Evolutionary conservation across 2,329 filamentous ascomycete genomes (phyloP), one percentile per base, ranked within the genome.

Genomic region (Aureobasidium vineae): DNA sequence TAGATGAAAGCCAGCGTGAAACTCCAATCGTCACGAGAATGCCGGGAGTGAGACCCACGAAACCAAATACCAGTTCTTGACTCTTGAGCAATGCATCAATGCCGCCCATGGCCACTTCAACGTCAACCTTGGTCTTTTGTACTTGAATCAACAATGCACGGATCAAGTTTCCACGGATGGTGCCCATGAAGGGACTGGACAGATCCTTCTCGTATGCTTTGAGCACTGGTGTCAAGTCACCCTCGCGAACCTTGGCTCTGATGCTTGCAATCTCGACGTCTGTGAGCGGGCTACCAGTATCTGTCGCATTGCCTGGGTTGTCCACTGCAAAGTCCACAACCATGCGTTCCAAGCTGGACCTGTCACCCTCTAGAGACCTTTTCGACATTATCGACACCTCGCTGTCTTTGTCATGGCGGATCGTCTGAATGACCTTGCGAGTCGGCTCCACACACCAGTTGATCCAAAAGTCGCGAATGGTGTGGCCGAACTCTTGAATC

Each of bases 61-160:
- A 97, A n/a, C 92, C 95, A 79, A 99, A 99, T 28, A 99, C 91
- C 56, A 99, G 84, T 75, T 99, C 94, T 75, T 99, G 95, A 73
- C 93, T 97, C 80, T 95, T 97, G 67, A 99, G 84, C 38, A 99
- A 84, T 40, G 92, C 87, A 80, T 99, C 94, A 70, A 99, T 99
- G 21, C 95, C 95, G 68, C 90, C 92, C 80, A 99, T 93, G 16
- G 95, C 95, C 68, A 98, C 88, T 77, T 99, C 95, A 15, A 99
- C 88, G 74, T 99, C 95, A 10, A 99, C 95, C 81, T 99, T 99
- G 26, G 95, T 98, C 83, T 99, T 99, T 74, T 99, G 95, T 43
- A 99, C 89, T 75, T 99, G 95, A 65, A 99, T 98, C 52, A 99
- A 83, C 33, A 99, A 85, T 5, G 94, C 92, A 61, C 94, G 88